A percentile compares a stretch with the other conserved stretches of the same genome.
These are phyloP conservation scores for Neonectria faginata DNA, from an alignment of 2,329 filamentous ascomycete species.

Conservation along the genomic window DNA sequence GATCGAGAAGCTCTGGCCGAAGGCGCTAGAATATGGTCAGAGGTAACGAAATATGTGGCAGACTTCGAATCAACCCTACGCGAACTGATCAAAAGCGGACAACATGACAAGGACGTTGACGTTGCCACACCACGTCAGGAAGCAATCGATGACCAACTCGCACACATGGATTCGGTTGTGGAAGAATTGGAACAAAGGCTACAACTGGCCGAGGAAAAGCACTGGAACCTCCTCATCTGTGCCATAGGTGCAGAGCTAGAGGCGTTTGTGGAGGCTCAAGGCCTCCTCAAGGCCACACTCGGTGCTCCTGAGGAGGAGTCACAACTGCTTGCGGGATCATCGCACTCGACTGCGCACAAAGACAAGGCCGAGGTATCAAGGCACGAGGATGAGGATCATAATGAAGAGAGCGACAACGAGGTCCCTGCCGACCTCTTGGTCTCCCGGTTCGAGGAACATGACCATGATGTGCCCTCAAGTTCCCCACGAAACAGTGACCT, in stretches of 20 bases:
- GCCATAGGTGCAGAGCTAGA: conserved; percentile 81
- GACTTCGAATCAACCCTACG: conserved; percentile 74
- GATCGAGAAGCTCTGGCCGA: conserved; percentile 76
- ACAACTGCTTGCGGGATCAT: conserved; percentile 19
- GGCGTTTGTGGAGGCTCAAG: conserved; percentile 71
- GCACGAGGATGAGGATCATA: conserved; percentile 10
- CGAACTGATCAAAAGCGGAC: conserved; percentile 60
- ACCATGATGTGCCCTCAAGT: conserved; percentile 31
- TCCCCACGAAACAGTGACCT: conserved; percentile 31
- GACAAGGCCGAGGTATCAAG: not conserved
- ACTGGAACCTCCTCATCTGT: conserved; percentile 81
- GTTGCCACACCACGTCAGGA: conserved; percentile 50
- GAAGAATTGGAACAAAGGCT: conserved; percentile 65
- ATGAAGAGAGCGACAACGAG: conserved; percentile 54
- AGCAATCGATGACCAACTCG: conserved; percentile 60
- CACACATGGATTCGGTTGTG: conserved; percentile 68
- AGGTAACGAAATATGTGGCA: conserved; percentile 68
- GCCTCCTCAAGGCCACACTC: conserved; percentile 58
- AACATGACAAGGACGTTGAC: conserved; percentile 47
- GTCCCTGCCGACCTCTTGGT: conserved; percentile 57
- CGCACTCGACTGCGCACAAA: conserved; percentile 10
- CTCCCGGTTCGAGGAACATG: conserved; percentile 47
- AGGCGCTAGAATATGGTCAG: conserved; percentile 74
- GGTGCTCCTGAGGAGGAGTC: conserved; percentile 26
- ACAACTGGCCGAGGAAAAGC: conserved; percentile 67